A percentile compares a stretch with the other conserved stretches of the same genome.
Conservation (phyloP, 2,329 filamentous ascomycete genomes). For the Aspergillus flavus region DNA sequence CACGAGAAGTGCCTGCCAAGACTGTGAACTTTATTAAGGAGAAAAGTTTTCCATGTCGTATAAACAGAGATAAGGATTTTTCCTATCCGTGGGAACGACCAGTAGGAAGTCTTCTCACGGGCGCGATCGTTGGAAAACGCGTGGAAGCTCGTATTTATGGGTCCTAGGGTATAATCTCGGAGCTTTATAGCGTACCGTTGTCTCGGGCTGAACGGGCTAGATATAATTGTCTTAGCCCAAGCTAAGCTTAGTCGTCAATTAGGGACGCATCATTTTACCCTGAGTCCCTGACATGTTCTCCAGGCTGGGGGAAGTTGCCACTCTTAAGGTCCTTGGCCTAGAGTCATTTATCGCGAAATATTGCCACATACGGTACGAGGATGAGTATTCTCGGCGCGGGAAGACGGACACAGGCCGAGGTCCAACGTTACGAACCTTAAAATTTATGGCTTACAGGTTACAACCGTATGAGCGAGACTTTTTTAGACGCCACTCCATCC, state of each 20-base stretch:
- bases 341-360: neutral
- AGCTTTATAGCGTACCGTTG: neutral
- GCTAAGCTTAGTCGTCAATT: neutral
- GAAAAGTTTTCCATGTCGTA: neutral
- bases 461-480: neutral
- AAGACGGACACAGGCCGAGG: neutral
- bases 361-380: neutral
- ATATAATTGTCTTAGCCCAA: neutral
- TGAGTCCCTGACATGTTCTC: neutral
- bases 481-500: neutral
- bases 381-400: neutral
- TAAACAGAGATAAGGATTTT: neutral
- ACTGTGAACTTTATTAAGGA: neutral
- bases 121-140: neutral
- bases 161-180: neutral
- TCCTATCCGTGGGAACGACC: neutral
- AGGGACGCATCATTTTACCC: neutral
- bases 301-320: neutral
- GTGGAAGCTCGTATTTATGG: neutral
- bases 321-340: neutral
- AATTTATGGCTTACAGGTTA: neutral
- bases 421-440: neutral
- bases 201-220: neutral
- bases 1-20: neutral
- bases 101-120: neutral